Conservation (phyloP, 495 filamentous ascomycete species). For the Trichocladium antarcticum region DNA sequence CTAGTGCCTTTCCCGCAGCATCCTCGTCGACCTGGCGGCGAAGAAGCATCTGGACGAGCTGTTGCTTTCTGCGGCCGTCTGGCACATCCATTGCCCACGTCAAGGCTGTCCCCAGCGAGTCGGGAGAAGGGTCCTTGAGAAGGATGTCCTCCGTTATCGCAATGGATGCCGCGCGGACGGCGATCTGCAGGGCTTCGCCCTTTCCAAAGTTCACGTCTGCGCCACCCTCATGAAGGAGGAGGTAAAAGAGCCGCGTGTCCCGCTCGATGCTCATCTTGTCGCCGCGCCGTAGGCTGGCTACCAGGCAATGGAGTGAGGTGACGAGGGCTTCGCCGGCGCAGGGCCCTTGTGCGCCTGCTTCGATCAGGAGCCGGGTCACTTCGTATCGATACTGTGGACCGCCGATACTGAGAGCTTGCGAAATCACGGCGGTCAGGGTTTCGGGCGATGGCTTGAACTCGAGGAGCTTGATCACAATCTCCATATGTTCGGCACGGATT, state of each 20-base stretch:
- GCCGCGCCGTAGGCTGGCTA: not conserved
- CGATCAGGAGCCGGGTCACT: conserved; percentile 12
- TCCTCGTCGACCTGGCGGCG: conserved; percentile 22
- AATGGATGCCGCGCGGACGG: conserved; percentile 19
- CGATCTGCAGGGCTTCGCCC: conserved; percentile 30
- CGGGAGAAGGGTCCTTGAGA: conserved; percentile 22
- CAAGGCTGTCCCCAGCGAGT: conserved; percentile 18
- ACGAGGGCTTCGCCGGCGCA: conserved; percentile 21
- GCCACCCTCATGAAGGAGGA: conserved; percentile 31
- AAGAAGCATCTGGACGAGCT: conserved; percentile 16
- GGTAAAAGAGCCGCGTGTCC: conserved; percentile 26
- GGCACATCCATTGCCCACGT: conserved; percentile 17
- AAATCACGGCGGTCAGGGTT: conserved; percentile 17
- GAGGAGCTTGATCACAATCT: conserved; percentile 18
- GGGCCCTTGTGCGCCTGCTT: conserved; percentile 15
- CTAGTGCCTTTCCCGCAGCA: conserved; percentile 25
- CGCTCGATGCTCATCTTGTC: conserved; percentile 5
- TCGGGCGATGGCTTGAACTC: conserved; percentile 11
- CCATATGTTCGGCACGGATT: conserved; percentile 15
- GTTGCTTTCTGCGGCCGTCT: conserved; percentile 2
- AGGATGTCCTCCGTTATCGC: conserved; percentile 29
- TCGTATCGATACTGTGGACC: conserved; percentile 12
- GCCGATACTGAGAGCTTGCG: conserved; percentile 16
- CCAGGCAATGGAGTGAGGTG: conserved; percentile 11
- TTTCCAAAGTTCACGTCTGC: conserved; percentile 31